Evolutionary conservation across 306 rosid species (phyloP), one percentile per base, ranked within the genome.

Genomic region (Oxytropis ochrocephala): DNA sequence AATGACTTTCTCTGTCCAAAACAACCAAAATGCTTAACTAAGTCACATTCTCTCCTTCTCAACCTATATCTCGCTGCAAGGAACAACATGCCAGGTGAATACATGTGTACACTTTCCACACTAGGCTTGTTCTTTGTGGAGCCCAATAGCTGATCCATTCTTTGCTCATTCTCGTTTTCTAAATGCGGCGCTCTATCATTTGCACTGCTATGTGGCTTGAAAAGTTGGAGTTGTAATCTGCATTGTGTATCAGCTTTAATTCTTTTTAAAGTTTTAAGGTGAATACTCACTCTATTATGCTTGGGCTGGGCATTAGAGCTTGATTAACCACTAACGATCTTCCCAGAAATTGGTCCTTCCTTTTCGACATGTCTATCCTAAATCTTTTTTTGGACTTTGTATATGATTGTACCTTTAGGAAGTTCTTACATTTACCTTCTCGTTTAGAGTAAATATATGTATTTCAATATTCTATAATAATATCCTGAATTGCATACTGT

Each of bases 401-500:
- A 24, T 66, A 19, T 13, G 69, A 64, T 64, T 57, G 13, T 16
- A 21, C 58, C 72, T 30, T 36, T 21, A 16, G 16, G 39, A 16
- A 59, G 32, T 39, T 61, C 48, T 44, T 55, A 56, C 46, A 39
- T 24, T 16, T 49, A 27, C 30, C 4, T 54, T 8, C 32, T 7
- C 30, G 42, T 69, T 53, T n/a, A 32, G 50, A 50, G 50, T 67
- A 39, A 18, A 1, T 36, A 38, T 11, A 36, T 63, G 42, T 42
- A 11, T 71, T 38, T 67, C 46, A 12, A 16, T 51, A 36, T 39
- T 64, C 48, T 58, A 48, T 47, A 43, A 48, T 47, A 43, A 35
- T 17, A 42, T 55, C 59, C 79, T 75, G 39, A 69, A 19, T 48
- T 41, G 48, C 52, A 78, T 70, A 72, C 50, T 68, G 68, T 36